Percentiles rank a stretch among this genome's conserved stretches.
These are phyloP conservation scores for Aspergillus hortae DNA, from an alignment of 2,329 filamentous ascomycete genomes.

Conservation along the genomic window DNA sequence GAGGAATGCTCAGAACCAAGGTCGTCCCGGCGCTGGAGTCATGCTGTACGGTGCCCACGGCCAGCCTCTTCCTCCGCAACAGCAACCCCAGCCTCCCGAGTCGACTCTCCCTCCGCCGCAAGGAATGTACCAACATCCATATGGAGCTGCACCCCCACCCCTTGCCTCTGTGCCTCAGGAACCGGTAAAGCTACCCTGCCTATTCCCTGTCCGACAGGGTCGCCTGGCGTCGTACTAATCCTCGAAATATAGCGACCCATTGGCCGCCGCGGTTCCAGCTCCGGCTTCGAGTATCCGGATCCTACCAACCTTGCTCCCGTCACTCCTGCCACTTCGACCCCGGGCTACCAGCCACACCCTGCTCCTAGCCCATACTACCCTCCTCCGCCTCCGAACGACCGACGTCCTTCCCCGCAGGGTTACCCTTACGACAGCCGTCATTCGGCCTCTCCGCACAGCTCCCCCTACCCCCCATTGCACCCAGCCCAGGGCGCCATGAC, in stretches of 20 bases:
- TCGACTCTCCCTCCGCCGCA: slow-evolving; percentile 38
- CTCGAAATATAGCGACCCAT: slow-evolving; percentile 29
- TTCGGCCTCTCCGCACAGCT: slow-evolving; percentile 43
- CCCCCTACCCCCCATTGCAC: slow-evolving; percentile 37
- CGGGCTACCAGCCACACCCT: slow-evolving; percentile 41
- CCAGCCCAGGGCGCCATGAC: slow-evolving; percentile 25
- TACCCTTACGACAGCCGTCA: slow-evolving; percentile 42
- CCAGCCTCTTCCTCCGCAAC: slow-evolving; percentile 45
- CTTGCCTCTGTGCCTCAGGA: slow-evolving; percentile 42
- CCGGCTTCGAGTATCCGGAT: slow-evolving; percentile 46
- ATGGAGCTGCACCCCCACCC: slow-evolving; percentile 31
- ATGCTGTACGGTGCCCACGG: slow-evolving; percentile 50
- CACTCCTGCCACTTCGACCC: slow-evolving; percentile 41
- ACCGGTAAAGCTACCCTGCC: slow-evolving; percentile 35
- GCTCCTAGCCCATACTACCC: slow-evolving; percentile 38
- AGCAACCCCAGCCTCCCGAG: slow-evolving; percentile 37
- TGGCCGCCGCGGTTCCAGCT: slow-evolving; percentile 42
- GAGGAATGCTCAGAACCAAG: slow-evolving; percentile 37
- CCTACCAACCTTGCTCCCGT: slow-evolving; percentile 46
- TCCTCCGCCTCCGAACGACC: slow-evolving; percentile 33
- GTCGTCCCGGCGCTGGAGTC: slow-evolving; percentile 31
- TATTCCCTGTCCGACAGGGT: slow-evolving; percentile 6
- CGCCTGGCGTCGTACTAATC: too few relatives aligned
- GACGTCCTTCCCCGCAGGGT: slow-evolving; percentile 44
- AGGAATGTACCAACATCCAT: slow-evolving; percentile 39